Evolutionary conservation across 2,329 filamentous ascomycete species (phyloP).

Genomic region (Penicillium olsonii): DNA sequence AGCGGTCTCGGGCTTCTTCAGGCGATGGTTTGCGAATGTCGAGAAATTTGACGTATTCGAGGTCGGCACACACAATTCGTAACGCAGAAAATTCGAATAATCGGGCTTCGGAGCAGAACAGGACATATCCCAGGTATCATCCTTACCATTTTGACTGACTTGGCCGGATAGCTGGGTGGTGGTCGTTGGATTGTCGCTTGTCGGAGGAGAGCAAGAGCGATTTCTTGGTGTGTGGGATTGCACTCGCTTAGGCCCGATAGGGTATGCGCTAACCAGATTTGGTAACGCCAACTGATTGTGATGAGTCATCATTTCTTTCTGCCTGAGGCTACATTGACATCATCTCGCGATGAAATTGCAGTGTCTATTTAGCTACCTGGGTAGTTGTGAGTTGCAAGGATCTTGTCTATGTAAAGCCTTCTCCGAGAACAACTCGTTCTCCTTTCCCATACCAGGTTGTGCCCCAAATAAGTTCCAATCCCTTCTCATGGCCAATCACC

Average conservation of each 20-base stretch:
- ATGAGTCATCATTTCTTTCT: constrained; percentile 22
- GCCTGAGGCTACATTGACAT: constrained; percentile 2
- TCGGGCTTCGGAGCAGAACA: constrained; percentile 25
- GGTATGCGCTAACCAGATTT: constrained; percentile 32
- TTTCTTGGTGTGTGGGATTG: constrained; percentile 46
- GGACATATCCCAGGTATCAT: constrained; percentile 12
- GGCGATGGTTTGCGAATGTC: constrained; percentile 12
- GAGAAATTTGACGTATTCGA: constrained; percentile 18
- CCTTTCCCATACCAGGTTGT: constrained; percentile 86
- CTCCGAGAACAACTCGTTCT: constrained; percentile 61
- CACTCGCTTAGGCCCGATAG: constrained; percentile 48
- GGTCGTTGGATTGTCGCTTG: constrained; percentile 45
- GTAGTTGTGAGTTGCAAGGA: too few species aligned
- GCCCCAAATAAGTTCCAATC: constrained; percentile 74
- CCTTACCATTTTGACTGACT: constrained; percentile 53
- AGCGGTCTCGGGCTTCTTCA: background rate
- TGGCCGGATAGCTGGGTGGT: constrained; percentile 46
- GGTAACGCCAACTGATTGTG: constrained; percentile 21
- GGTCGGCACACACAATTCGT: constrained; percentile 19
- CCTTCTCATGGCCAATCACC: constrained; percentile 83
- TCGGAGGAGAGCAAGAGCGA: constrained; percentile 38
- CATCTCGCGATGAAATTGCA: too few species aligned
- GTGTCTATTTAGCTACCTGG: too few species aligned
- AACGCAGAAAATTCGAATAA: constrained; percentile 23
- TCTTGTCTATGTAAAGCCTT: constrained; percentile 48